Evolutionary conservation across 257 asterid species (phyloP).

Genomic region (Catharanthus roseus): DNA sequence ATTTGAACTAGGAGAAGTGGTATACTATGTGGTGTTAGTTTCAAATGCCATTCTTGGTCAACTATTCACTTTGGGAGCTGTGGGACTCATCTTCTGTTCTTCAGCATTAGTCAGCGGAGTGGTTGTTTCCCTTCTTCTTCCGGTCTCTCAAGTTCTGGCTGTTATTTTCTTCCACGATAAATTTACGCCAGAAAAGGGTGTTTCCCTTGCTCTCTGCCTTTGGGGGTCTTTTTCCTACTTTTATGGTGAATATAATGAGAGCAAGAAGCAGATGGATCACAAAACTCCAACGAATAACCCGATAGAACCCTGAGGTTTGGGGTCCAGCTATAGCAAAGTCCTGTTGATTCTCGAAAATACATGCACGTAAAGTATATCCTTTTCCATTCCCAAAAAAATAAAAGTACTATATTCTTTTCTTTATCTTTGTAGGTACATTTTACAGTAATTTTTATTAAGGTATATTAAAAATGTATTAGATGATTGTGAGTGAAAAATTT

Average conservation of each 20-base stretch:
- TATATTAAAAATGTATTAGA: too few species aligned
- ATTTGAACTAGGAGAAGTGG: slow-evolving; percentile 23
- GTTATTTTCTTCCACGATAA: slow-evolving; percentile 9
- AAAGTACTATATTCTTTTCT: too few species aligned
- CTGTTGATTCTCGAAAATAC: too few species aligned
- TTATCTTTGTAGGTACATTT: too few species aligned
- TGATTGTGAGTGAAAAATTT: too few species aligned
- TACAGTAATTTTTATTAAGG: too few species aligned
- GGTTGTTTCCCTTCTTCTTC: slow-evolving; percentile 6
- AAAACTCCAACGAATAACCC: too few species aligned
- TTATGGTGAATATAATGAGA: slow-evolving; percentile 19
- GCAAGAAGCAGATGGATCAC: slow-evolving; percentile 11
- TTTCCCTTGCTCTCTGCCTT: slow-evolving; percentile 22
- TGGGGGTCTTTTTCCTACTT: slow-evolving; percentile 31
- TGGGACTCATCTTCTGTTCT: slow-evolving; percentile 25
- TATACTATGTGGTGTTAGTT: slow-evolving; percentile 14
- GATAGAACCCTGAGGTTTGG: too few species aligned
- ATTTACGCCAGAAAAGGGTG: slow-evolving; percentile 17
- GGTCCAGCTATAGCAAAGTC: too few species aligned
- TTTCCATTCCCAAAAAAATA: too few species aligned
- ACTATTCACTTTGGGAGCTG: slow-evolving; percentile 19
- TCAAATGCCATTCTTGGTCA: slow-evolving; percentile 21
- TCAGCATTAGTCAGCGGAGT: slow-evolving; percentile 13
- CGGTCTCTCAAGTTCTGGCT: slow-evolving; percentile 12
- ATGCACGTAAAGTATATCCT: too few species aligned